A percentile compares a stretch with the other conserved stretches of the same genome.
Conservation (phyloP, 345 rosid genomes). For the Firmiana major region DNA sequence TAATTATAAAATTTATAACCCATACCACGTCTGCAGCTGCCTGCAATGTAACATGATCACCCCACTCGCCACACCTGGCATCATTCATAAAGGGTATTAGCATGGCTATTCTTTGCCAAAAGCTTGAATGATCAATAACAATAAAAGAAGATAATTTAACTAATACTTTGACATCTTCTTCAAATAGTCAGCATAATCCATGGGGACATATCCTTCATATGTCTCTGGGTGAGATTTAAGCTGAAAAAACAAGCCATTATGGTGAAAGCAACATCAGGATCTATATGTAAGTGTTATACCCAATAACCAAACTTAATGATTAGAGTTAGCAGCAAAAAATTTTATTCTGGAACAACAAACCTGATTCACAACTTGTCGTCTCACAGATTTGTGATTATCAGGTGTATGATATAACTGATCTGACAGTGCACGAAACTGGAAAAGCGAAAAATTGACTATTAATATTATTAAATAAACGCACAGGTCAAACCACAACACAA, state of each 20-base stretch:
- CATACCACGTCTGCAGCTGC: conserved; percentile 77
- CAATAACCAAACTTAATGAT: background rate
- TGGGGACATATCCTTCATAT: conserved; percentile 78
- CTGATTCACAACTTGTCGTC: conserved; percentile 60
- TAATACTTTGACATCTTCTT: conserved; percentile 57
- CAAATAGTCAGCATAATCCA: conserved; percentile 68
- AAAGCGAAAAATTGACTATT: conserved; percentile 7
- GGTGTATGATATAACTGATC: conserved; percentile 60
- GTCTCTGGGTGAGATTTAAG: conserved; percentile 58
- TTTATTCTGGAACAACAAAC: conserved; percentile 32
- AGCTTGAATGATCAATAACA: background rate
- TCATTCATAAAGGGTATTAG: conserved; percentile 18
- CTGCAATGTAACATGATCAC: conserved; percentile 71
- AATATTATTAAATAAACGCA: conserved; percentile 18
- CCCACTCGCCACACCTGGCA: conserved; percentile 70
- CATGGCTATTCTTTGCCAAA: conserved; percentile 8
- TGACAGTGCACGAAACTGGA: conserved; percentile 77
- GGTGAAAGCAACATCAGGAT: conserved; percentile 12
- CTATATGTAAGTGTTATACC: background rate
- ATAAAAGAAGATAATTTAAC: conserved; percentile 8
- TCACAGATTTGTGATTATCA: conserved; percentile 57
- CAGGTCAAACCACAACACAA: conserved; percentile 26
- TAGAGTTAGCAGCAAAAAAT: background rate
- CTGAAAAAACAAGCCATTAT: conserved; percentile 29
- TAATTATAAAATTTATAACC: background rate